These are phyloP conservation scores for Suillus decipiens DNA, from an alignment of 768 basidiomycete species.

Conservation along the genomic window DNA sequence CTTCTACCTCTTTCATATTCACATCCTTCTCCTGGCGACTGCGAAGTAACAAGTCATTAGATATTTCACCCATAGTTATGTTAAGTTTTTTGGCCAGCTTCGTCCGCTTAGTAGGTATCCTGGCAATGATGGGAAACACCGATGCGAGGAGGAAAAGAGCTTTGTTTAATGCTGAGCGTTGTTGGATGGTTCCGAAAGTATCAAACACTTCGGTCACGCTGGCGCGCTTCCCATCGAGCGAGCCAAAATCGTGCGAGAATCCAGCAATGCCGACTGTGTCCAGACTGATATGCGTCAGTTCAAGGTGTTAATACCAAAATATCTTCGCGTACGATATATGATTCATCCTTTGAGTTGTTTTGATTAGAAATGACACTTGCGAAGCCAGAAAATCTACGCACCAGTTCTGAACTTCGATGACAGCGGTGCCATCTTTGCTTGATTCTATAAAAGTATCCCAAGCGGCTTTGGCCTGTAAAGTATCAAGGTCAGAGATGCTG, in stretches of 20 bases:
- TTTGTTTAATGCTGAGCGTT: constrained; percentile 27
- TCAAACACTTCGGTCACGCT: constrained; percentile 43
- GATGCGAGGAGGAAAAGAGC: constrained; percentile 40
- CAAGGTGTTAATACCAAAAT: no score
- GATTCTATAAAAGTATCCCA: constrained; percentile 27
- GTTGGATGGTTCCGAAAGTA: constrained; percentile 27
- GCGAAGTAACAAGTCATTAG: constrained; percentile 38
- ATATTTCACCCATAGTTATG: constrained; percentile 38
- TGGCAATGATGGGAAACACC: constrained; percentile 35
- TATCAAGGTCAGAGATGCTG: background rate
- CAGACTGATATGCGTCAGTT: constrained; percentile 32
- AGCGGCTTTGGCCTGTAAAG: constrained; percentile 24
- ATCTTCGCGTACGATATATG: constrained; percentile 10
- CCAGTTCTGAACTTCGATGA: constrained; percentile 39
- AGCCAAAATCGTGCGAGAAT: constrained; percentile 56
- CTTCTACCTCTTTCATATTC: constrained; percentile 20
- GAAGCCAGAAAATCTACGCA: background rate
- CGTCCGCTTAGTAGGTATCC: constrained; percentile 36
- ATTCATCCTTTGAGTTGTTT: constrained; percentile 24
- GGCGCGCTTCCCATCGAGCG: constrained; percentile 48
- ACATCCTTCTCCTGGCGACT: constrained; percentile 33
- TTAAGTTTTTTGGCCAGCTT: constrained; percentile 31
- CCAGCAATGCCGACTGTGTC: constrained; percentile 60
- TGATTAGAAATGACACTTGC: background rate
- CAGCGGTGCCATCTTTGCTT: constrained; percentile 14